Percentiles rank a stretch among this genome's conserved stretches.
Conservation (phyloP, 768 basidiomycete genomes). For the Lactarius indigo region DNA sequence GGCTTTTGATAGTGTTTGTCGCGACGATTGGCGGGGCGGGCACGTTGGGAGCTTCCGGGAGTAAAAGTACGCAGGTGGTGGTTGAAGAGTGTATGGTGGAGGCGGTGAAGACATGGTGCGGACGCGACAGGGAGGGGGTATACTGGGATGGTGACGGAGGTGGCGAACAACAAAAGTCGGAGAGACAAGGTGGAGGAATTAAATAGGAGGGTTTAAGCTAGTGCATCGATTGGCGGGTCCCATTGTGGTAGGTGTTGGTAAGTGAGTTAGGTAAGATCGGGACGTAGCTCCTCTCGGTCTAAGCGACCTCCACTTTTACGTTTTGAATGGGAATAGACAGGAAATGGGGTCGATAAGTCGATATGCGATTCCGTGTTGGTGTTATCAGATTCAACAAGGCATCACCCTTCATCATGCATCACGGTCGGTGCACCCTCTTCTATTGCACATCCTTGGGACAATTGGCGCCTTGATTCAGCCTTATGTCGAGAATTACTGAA, state of each 20-base stretch:
- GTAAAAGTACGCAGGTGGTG: neutral
- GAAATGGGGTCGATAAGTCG: too few relatives aligned
- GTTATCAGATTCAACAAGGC: too few relatives aligned
- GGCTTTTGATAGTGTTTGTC: slow-evolving; percentile 5
- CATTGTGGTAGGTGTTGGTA: neutral
- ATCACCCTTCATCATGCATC: too few relatives aligned
- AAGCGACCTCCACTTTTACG: too few relatives aligned
- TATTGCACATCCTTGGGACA: too few relatives aligned
- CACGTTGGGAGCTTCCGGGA: neutral
- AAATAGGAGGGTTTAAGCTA: neutral
- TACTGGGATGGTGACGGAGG: neutral
- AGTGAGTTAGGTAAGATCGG: neutral
- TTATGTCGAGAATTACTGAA: neutral
- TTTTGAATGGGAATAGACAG: too few relatives aligned
- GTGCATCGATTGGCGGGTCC: neutral
- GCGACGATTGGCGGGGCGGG: neutral
- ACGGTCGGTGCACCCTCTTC: too few relatives aligned
- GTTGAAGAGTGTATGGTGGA: neutral
- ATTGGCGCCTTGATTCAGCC: too few relatives aligned
- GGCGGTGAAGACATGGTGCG: neutral
- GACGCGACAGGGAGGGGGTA: neutral
- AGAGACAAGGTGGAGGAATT: neutral
- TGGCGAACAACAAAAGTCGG: neutral
- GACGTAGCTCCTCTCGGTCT: neutral
- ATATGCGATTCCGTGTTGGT: too few relatives aligned